Percentiles rank a stretch among this genome's conserved stretches.
phyloP scores from a whole-genome alignment of 805 yeast species.

The Gaillardinia entomophila region DNA sequence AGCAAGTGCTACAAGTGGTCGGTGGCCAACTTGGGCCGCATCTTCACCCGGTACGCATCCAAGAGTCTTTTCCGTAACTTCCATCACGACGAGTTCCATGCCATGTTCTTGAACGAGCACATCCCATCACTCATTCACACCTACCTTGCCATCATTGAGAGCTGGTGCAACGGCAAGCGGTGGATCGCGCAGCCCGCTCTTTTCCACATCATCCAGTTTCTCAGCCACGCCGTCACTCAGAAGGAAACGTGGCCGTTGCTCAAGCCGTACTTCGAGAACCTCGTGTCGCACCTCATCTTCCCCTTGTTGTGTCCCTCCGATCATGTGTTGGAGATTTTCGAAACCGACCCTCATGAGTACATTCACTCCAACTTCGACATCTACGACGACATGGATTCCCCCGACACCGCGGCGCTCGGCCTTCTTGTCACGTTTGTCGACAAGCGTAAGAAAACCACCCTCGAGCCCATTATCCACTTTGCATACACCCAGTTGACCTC shows the following conservation, averaged over 20 bases:
- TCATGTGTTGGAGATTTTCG: slow-evolving; percentile 66
- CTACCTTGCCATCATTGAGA: slow-evolving; percentile 60
- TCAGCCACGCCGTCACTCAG: slow-evolving; percentile 53
- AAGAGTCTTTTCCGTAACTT: slow-evolving; percentile 37
- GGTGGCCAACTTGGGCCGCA: slow-evolving; percentile 65
- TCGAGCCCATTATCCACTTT: slow-evolving; percentile 58
- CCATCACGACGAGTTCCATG: slow-evolving; percentile 52
- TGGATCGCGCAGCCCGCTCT: slow-evolving; percentile 71
- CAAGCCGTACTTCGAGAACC: slow-evolving; percentile 56
- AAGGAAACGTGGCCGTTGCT: slow-evolving; percentile 60
- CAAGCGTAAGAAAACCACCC: slow-evolving; percentile 55
- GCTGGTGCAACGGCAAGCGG: slow-evolving; percentile 59
- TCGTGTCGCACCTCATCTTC: slow-evolving; percentile 67
- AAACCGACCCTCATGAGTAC: slow-evolving; percentile 84
- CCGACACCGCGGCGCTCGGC: slow-evolving; percentile 76
- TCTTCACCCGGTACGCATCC: slow-evolving; percentile 69
- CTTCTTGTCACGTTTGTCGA: slow-evolving; percentile 67
- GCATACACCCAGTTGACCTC: slow-evolving; percentile 42
- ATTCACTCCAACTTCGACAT: slow-evolving; percentile 58
- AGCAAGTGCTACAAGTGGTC: slow-evolving; percentile 75
- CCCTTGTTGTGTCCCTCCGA: slow-evolving; percentile 71
- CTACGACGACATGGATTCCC: slow-evolving; percentile 54
- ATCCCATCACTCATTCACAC: slow-evolving; percentile 69
- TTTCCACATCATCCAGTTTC: slow-evolving; percentile 48
- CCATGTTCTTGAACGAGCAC: slow-evolving; percentile 48